phyloP scores from a whole-genome alignment of 352 stramenopile genomes.

The Phytopythium helicoides region DNA sequence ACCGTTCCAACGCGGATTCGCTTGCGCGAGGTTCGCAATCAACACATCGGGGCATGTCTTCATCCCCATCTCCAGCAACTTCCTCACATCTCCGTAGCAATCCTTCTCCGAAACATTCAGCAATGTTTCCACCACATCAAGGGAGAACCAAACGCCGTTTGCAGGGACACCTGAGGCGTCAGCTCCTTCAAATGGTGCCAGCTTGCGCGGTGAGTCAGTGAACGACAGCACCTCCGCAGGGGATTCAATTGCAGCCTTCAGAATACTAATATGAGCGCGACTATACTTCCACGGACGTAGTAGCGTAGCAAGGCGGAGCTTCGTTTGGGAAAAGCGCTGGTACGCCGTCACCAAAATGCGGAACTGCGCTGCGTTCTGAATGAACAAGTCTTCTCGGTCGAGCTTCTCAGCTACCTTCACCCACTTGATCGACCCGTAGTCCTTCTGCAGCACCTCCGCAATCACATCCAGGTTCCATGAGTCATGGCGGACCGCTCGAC shows the following conservation, averaged over 20 bases:
- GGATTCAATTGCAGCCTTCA: slow-evolving; percentile 78
- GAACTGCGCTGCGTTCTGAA: slow-evolving; percentile 62
- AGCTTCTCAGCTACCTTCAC: slow-evolving; percentile 83
- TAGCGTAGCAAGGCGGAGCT: slow-evolving; percentile 72
- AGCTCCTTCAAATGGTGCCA: slow-evolving; percentile 84
- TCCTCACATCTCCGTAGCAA: slow-evolving; percentile 78
- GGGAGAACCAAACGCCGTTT: slow-evolving; percentile 87
- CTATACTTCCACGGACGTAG: slow-evolving; percentile 79
- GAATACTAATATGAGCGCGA: slow-evolving; percentile 68
- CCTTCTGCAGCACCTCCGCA: slow-evolving; percentile 78
- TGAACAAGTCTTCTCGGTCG: slow-evolving; percentile 68
- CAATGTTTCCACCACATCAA: slow-evolving; percentile 81
- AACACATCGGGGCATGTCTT: slow-evolving; percentile 83
- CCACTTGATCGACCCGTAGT: slow-evolving; percentile 87
- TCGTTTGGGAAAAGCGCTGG: slow-evolving; percentile 78
- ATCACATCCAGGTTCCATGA: slow-evolving; percentile 88
- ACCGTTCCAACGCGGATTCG: slow-evolving; percentile 74
- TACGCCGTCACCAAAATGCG: slow-evolving; percentile 76
- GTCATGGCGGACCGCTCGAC: slow-evolving; percentile 24
- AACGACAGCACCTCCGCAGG: slow-evolving; percentile 82
- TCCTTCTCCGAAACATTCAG: slow-evolving; percentile 80
- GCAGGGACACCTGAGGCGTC: slow-evolving; percentile 80
- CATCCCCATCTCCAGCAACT: slow-evolving; percentile 78
- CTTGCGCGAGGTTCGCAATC: slow-evolving; percentile 83
- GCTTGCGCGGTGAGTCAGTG: slow-evolving; percentile 72